Percentiles rank a stretch among this genome's conserved stretches.
These are phyloP conservation scores for Sonneratia caseolaris DNA, from an alignment of 345 rosid species.

Conservation along the genomic window DNA sequence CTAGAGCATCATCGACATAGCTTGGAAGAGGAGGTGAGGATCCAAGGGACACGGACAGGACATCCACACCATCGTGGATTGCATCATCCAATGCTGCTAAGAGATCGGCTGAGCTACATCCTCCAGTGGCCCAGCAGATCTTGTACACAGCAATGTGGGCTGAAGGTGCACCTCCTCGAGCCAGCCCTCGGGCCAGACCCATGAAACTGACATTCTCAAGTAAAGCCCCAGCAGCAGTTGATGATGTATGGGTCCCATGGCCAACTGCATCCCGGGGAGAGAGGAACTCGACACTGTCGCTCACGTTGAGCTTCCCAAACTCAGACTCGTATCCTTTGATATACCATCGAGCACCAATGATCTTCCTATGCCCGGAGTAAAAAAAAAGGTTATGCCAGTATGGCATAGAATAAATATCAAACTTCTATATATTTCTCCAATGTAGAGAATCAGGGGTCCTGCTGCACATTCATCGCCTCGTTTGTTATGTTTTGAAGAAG, in stretches of 20 bases:
- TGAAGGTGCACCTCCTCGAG: slow-evolving; percentile 33
- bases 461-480: too few species aligned
- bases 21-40: neutral
- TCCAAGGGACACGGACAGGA: slow-evolving; percentile 19
- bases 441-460: too few species aligned
- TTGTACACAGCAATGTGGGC: slow-evolving; percentile 33
- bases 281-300: slow-evolving; percentile 21
- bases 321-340: slow-evolving; percentile 39
- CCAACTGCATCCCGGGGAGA: slow-evolving; percentile 30
- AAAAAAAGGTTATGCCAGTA: neutral
- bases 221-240: slow-evolving; percentile 24
- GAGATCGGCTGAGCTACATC: slow-evolving; percentile 33
- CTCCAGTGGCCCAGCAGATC: slow-evolving; percentile 33
- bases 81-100: slow-evolving; percentile 41
- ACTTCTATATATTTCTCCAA: too few species aligned
- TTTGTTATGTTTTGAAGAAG: neutral
- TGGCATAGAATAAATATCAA: too few species aligned
- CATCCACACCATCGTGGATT: slow-evolving; percentile 21
- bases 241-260: slow-evolving; percentile 38
- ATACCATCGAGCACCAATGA: slow-evolving; percentile 41
- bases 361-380: slow-evolving; percentile 21
- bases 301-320: slow-evolving; percentile 19
- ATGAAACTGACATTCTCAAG: slow-evolving; percentile 23
- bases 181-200: slow-evolving; percentile 33
- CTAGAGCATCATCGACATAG: slow-evolving; percentile 15